Conservation (phyloP, 768 basidiomycete species). For the Lentinula sp. region DNA sequence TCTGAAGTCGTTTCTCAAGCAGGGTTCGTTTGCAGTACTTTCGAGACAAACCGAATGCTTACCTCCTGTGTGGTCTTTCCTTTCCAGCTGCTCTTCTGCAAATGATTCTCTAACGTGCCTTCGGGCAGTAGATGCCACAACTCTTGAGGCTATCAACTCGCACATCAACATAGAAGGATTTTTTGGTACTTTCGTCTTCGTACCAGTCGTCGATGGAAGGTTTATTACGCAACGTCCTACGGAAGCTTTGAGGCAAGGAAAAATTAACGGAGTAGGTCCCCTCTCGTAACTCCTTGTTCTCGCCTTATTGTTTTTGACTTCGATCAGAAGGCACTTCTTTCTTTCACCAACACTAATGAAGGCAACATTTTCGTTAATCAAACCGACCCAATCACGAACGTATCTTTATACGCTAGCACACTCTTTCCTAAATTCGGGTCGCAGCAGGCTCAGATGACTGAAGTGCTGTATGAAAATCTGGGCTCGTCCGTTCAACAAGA, state of each 20-base stretch:
- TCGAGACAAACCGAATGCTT: neutral
- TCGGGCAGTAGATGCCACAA: constrained; percentile 12
- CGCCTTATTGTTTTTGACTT: neutral
- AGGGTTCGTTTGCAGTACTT: constrained; percentile 9
- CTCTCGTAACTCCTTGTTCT: neutral
- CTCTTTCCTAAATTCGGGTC: constrained; percentile 18
- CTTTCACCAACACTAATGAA: constrained; percentile 23
- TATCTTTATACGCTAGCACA: constrained; percentile 14
- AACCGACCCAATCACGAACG: constrained; percentile 10
- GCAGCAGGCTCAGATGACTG: constrained; percentile 7
- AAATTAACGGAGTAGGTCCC: constrained; percentile 25
- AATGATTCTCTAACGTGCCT: constrained; percentile 13
- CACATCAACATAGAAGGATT: constrained; percentile 18
- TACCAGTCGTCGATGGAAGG: constrained; percentile 29
- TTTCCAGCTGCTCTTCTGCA: constrained; percentile 15
- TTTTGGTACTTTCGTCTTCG: constrained; percentile 23
- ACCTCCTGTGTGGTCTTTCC: neutral
- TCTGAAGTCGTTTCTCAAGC: constrained; percentile 15
- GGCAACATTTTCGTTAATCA: constrained; percentile 22
- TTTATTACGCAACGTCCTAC: constrained; percentile 28
- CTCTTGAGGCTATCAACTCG: constrained; percentile 20
- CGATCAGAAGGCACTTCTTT: constrained; percentile 16
- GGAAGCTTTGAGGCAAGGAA: constrained; percentile 17
- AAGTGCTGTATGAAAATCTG: constrained; percentile 11
- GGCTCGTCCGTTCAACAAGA: constrained; percentile 15